Evolutionary conservation across 1,139 yeast species (phyloP).

Genomic region (Candida sanyaensis): DNA sequence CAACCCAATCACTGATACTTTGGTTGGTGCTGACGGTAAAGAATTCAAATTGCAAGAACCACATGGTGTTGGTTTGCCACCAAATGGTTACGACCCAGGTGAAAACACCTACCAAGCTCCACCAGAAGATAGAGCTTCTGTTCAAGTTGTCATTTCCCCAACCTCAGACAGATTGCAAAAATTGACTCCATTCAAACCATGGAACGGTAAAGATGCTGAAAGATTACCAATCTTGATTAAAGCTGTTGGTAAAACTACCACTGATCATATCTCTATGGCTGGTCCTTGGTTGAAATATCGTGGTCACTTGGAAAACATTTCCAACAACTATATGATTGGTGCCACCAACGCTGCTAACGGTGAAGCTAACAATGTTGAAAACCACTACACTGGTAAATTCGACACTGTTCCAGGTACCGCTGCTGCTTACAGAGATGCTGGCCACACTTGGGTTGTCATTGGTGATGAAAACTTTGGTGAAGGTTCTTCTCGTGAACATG

Average conservation of each 20-base stretch:
- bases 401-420: conserved; percentile 42
- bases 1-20: conserved; percentile 83
- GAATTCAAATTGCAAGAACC: conserved; percentile 77
- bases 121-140: conserved; percentile 92
- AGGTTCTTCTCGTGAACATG: conserved; percentile 99
- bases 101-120: conserved; percentile 73
- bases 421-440: conserved; percentile 89
- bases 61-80: conserved; percentile 82
- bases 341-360: conserved; percentile 97
- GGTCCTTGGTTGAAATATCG: conserved; percentile 99
- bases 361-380: conserved; percentile 83
- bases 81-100: conserved; percentile 77
- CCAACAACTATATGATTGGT: conserved; percentile 93
- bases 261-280: conserved; percentile 98
- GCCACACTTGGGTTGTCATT: conserved; percentile 90
- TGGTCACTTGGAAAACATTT: conserved; percentile 95
- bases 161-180: conserved; percentile 73
- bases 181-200: conserved; percentile 83
- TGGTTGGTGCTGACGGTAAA: conserved; percentile 64
- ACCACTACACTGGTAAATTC: too few relatives aligned
- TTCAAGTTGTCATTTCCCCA: conserved; percentile 73
- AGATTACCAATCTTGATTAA: conserved; percentile 73
- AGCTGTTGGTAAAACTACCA: conserved; percentile 97
- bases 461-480: conserved; percentile 99
- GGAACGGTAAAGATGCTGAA: conserved; percentile 97